These are phyloP conservation scores for Moniliophthora roreri DNA, from an alignment of 1,284 basidiomycete species.

Conservation along the genomic window DNA sequence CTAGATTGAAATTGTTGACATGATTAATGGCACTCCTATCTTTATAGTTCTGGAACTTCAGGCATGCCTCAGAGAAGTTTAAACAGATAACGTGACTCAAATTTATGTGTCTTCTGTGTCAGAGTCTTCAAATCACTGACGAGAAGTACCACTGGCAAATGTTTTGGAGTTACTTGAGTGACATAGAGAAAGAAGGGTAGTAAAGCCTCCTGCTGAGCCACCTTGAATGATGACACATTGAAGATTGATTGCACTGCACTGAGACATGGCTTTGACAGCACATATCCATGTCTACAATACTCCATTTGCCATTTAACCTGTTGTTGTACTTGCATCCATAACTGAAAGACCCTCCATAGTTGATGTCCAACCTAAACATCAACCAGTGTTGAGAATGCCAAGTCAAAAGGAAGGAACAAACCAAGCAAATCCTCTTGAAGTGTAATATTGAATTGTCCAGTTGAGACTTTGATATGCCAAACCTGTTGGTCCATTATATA, in stretches of 20 bases:
- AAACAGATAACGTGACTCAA: constrained; percentile 55
- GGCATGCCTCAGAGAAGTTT: constrained; percentile 57
- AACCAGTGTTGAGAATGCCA: background rate
- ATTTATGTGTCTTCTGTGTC: constrained; percentile 63
- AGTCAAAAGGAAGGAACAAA: constrained; percentile 24
- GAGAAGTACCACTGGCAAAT: constrained; percentile 51
- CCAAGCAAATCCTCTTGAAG: constrained; percentile 67
- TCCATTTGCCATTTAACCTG: constrained; percentile 64
- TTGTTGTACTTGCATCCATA: constrained; percentile 57
- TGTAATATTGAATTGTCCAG: constrained; percentile 62
- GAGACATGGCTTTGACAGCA: constrained; percentile 49
- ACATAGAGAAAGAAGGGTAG: constrained; percentile 45
- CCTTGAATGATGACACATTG: constrained; percentile 61
- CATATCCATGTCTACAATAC: constrained; percentile 60
- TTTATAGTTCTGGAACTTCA: constrained; percentile 44
- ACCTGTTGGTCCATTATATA: constrained; percentile 69
- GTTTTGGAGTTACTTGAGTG: constrained; percentile 5
- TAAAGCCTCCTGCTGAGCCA: constrained; percentile 62
- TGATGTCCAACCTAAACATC: constrained; percentile 56
- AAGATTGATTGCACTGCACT: constrained; percentile 49
- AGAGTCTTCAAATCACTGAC: constrained; percentile 53
- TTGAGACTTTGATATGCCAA: constrained; percentile 41
- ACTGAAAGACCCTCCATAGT: constrained; percentile 70
- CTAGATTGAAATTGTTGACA: constrained; percentile 48
- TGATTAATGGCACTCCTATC: constrained; percentile 51